Evolutionary conservation across 1,284 basidiomycete genomes (phyloP).

Genomic region (Naganishia albida): DNA sequence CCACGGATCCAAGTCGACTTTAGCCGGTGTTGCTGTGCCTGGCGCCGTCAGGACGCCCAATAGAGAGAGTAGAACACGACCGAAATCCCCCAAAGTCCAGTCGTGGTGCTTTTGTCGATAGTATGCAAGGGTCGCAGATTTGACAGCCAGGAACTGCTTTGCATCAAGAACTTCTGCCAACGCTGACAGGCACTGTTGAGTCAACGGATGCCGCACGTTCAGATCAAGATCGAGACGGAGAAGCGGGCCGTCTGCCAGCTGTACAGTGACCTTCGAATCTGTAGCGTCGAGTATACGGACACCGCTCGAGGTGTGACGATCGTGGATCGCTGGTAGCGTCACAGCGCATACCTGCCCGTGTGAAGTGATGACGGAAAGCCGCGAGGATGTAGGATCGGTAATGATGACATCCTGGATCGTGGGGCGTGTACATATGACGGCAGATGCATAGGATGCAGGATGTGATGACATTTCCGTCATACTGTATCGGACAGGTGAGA

Average conservation of each 20-base stretch:
- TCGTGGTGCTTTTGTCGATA: background rate
- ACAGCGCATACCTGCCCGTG: conserved; percentile 58
- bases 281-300: conserved; percentile 51
- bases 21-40: background rate
- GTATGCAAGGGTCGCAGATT: conserved; percentile 58
- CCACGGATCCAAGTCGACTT: conserved; percentile 56
- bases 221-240: conserved; percentile 60
- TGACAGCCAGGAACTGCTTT: conserved; percentile 60
- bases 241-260: conserved; percentile 58
- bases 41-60: conserved; percentile 3
- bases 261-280: conserved; percentile 57
- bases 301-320: conserved; percentile 30
- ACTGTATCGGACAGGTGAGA: conserved; percentile 45
- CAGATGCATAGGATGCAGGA: conserved; percentile 60
- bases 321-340: conserved; percentile 41
- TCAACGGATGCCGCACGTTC: conserved; percentile 60
- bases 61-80: background rate
- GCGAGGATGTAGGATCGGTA: conserved; percentile 59
- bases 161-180: conserved; percentile 61
- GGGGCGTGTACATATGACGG: conserved; percentile 65
- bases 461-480: conserved; percentile 55
- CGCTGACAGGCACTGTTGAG: conserved; percentile 63
- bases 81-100: conserved; percentile 5
- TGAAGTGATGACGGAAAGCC: conserved; percentile 63
- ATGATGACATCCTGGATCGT: conserved; percentile 68